A percentile compares a stretch with the other conserved stretches of the same genome.
These are phyloP conservation scores for Mycosphaerella sp. DNA, from an alignment of 2,329 filamentous ascomycete species.

Conservation along the genomic window DNA sequence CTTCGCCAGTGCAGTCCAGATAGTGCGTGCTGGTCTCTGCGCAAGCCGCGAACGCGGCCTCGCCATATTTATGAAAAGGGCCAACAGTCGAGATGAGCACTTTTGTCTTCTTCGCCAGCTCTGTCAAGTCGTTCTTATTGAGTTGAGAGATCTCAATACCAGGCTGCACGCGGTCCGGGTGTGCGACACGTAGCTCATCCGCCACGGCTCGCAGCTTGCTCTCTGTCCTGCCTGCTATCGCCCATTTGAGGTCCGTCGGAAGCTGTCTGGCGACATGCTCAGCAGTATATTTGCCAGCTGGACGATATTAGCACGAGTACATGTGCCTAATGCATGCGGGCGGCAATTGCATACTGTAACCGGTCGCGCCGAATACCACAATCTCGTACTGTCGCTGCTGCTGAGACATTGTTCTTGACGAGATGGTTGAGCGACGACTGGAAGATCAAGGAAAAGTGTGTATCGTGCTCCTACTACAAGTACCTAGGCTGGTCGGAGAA, in stretches of 20 bases:
- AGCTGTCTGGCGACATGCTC: conserved; percentile 66
- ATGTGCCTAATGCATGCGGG: not conserved
- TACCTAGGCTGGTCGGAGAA: conserved; percentile 16
- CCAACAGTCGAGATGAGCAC: conserved; percentile 57
- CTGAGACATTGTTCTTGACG: conserved; percentile 34
- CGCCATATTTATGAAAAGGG: conserved; percentile 59
- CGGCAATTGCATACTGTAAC: conserved; percentile 54
- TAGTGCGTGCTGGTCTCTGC: conserved; percentile 61
- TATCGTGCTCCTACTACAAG: not conserved
- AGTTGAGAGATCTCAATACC: conserved; percentile 51
- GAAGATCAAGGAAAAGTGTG: not conserved
- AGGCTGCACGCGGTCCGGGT: conserved; percentile 63
- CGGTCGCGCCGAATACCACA: conserved; percentile 62
- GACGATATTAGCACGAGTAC: not conserved
- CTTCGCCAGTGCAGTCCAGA: conserved; percentile 54
- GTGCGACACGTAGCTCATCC: conserved; percentile 58
- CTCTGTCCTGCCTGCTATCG: conserved; percentile 73
- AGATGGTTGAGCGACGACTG: not conserved
- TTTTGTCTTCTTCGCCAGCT: conserved; percentile 50
- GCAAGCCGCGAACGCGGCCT: conserved; percentile 58
- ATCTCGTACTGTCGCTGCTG: conserved; percentile 53
- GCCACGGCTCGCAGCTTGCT: conserved; percentile 66
- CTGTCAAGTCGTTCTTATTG: conserved; percentile 44
- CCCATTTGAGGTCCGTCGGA: conserved; percentile 78
- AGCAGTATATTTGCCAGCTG: conserved; percentile 62